A percentile compares a stretch with the other conserved stretches of the same genome.
phyloP scores from a whole-genome alignment of 2,329 filamentous ascomycete genomes.

The Albophoma yamanashiensis region DNA sequence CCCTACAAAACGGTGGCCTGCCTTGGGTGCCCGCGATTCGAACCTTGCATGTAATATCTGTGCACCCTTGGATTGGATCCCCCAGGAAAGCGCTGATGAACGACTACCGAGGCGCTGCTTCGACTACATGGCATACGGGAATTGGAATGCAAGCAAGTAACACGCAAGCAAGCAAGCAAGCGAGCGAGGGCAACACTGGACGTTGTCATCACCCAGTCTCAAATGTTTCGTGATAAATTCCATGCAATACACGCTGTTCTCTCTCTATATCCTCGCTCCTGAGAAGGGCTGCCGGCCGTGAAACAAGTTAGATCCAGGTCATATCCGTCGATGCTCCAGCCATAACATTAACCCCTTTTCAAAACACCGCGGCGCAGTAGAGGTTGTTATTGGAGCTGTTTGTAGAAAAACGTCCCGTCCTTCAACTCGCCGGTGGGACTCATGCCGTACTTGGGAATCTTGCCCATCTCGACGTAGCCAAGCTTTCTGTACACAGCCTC shows the following conservation, averaged over 20 bases:
- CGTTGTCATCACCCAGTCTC: not conserved
- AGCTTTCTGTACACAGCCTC: conserved; percentile 43
- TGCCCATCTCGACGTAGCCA: conserved; percentile 45
- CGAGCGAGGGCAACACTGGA: not conserved
- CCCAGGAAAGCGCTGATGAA: too few species aligned
- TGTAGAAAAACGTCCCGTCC: conserved; percentile 48
- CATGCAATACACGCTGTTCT: not conserved
- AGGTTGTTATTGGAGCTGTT: conserved; percentile 28
- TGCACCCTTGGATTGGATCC: not conserved
- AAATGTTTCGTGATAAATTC: not conserved
- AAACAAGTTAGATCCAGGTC: not conserved
- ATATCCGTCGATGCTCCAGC: not conserved
- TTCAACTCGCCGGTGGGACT: conserved; percentile 37
- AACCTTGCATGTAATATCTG: not conserved
- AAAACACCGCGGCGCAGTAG: not conserved
- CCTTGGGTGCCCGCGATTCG: not conserved
- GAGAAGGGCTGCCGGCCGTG: not conserved
- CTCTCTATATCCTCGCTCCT: not conserved
- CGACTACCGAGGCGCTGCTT: not conserved
- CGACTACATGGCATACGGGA: not conserved
- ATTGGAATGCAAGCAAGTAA: not conserved
- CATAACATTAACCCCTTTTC: not conserved
- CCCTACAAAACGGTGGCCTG: not conserved
- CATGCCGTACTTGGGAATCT: conserved; percentile 41
- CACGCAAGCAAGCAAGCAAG: too few species aligned